phyloP scores from a whole-genome alignment of 1,284 basidiomycete species.

The Cryptococcus amylolentus region DNA sequence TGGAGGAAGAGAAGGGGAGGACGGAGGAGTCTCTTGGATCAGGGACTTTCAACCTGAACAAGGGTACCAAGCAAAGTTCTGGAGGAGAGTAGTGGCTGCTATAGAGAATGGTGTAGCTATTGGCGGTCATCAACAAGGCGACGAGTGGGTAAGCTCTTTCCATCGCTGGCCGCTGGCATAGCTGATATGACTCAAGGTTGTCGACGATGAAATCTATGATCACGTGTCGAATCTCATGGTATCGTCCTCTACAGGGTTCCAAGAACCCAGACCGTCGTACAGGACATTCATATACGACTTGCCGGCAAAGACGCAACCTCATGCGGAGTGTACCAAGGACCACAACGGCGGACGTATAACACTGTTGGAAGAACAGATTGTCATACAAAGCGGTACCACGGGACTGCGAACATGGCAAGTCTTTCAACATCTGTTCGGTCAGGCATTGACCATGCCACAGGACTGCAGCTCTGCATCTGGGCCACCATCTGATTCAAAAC shows the following conservation, averaged over 20 bases:
- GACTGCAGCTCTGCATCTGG: conserved; percentile 38
- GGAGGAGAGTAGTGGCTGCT: conserved; percentile 1
- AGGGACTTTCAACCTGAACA: background rate
- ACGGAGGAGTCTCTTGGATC: background rate
- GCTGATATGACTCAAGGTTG: conserved; percentile 18
- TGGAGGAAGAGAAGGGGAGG: background rate
- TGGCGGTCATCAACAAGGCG: background rate
- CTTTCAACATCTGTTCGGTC: background rate
- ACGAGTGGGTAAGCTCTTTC: background rate
- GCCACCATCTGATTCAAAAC: conserved; percentile 36
- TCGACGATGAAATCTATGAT: conserved; percentile 45
- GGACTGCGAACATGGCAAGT: conserved; percentile 49
- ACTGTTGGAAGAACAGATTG: conserved; percentile 49
- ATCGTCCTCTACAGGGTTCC: background rate
- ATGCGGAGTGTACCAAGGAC: background rate
- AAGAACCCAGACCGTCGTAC: conserved; percentile 35
- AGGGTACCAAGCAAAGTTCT: conserved; percentile 3
- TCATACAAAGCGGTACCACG: conserved; percentile 49
- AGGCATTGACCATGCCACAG: conserved; percentile 4
- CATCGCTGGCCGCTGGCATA: background rate
- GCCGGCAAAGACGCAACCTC: background rate
- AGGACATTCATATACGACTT: conserved; percentile 47
- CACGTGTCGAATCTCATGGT: conserved; percentile 35
- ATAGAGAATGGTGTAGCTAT: background rate
- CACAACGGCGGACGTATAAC: conserved; percentile 28